Conservation (phyloP, 805 yeast genomes). For the Metschnikowia gelsemii region DNA sequence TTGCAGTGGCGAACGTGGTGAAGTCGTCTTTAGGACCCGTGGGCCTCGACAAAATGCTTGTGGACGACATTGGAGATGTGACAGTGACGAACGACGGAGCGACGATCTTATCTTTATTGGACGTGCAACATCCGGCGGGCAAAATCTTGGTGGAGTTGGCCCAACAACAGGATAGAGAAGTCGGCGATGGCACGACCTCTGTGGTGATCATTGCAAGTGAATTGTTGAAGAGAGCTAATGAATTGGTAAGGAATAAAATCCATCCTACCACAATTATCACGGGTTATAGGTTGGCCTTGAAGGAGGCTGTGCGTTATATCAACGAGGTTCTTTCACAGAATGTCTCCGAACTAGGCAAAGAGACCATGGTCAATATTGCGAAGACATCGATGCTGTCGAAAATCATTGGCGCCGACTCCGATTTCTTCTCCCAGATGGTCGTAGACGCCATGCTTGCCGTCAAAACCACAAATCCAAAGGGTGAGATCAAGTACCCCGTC, state of each 20-base stretch:
- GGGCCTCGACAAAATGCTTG: constrained; percentile 97
- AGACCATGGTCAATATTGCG: constrained; percentile 85
- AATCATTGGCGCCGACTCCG: constrained; percentile 91
- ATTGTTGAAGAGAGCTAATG: constrained; percentile 87
- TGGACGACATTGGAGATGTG: constrained; percentile 98
- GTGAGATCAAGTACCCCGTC: constrained; percentile 90
- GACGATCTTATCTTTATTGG: constrained; percentile 83
- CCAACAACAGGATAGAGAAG: constrained; percentile 98
- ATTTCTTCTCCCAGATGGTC: constrained; percentile 83
- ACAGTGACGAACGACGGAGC: constrained; percentile 99
- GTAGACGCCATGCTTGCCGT: constrained; percentile 96
- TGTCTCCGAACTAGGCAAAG: constrained; percentile 78
- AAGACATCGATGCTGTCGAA: constrained; percentile 96
- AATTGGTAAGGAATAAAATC: constrained; percentile 85
- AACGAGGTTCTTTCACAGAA: constrained; percentile 79
- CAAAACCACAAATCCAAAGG: constrained; percentile 82
- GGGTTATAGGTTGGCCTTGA: constrained; percentile 90
- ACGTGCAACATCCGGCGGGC: constrained; percentile 99
- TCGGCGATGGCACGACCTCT: constrained; percentile 97
- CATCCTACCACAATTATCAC: constrained; percentile 98
- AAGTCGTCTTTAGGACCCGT: constrained; percentile 97
- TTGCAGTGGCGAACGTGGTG: constrained; percentile 77
- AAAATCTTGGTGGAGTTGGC: constrained; percentile 95
- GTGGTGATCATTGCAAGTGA: constrained; percentile 96
- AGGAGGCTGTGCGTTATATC: constrained; percentile 86